Base-by-base conservation (phyloP, 2,329 filamentous ascomycete genomes). In the Fusarium sororula region DNA sequence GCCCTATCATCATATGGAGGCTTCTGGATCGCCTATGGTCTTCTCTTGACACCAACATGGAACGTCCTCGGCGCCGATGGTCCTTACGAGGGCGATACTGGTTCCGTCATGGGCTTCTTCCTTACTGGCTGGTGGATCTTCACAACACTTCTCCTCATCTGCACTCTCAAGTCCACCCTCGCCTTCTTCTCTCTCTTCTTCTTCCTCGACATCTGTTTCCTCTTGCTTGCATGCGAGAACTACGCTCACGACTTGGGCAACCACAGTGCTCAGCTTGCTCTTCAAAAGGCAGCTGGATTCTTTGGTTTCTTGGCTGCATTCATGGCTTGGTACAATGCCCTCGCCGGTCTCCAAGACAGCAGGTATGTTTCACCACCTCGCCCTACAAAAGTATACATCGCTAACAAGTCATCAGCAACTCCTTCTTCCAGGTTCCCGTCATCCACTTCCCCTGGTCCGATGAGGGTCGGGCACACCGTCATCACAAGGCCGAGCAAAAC, bases 361-460 rank as follows among this genome's bases (percentile, higher is more conserved):
- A 90, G 88, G 90, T 91, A 81, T 77, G 87, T 84, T 24, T 26
- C n/a, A 26, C 13, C 13, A 12, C n/a, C 12, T 53, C 30, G 18
- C 10, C 5, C 5, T 26, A 22, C 18, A 15, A 37, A 26, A 37
- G 13, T 22, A 26, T 26, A 24, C 24, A 56, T 68, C n/a, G 68
- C 82, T 86, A 81, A 87, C 80, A 55, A 53, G 20, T 11, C 17
- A 26, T 59, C 14, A 96, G 94, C 87, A 92, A 92, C 84, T 91
- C 89, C 35, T 98, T 98, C 91, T 96, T 98, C 87, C 88, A 96
- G 82, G 90, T 97, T 71, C 96, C 95, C 58, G 95, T 98, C 73
- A 92, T 93, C 78, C 95, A 98, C 87, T 97, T 98, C 88, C 96
- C 95, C 61, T 98, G 96, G 96, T 96, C 93, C 42, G 92, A 93